A percentile compares a stretch with the other conserved stretches of the same genome.
These are phyloP conservation scores for Monilinia fructigena DNA, from an alignment of 2,329 filamentous ascomycete species.

Conservation along the genomic window DNA sequence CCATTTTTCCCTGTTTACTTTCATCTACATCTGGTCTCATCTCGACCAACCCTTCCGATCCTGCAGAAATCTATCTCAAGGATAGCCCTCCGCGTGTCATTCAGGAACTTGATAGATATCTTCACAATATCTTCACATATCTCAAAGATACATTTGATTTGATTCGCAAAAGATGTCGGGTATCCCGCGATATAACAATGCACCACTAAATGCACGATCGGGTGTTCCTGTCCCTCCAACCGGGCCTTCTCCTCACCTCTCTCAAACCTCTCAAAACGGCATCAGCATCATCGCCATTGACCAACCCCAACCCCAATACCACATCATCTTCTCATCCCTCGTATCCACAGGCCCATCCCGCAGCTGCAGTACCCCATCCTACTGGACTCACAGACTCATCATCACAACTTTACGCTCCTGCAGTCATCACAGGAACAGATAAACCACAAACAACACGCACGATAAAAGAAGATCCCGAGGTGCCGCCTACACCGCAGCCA, in stretches of 20 bases:
- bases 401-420: conserved; percentile 36
- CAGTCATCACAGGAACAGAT: conserved; percentile 28
- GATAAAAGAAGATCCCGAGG: conserved; percentile 38
- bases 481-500: conserved; percentile 57
- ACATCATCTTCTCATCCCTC: conserved; percentile 39
- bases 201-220: conserved; percentile 54
- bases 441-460: conserved; percentile 45
- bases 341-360: conserved; percentile 48
- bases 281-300: conserved; percentile 27
- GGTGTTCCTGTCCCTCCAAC: conserved; percentile 37
- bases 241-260: conserved; percentile 41
- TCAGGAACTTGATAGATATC: conserved; percentile 5
- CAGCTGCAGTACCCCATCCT: conserved; percentile 43
- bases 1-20: conserved; percentile 2
- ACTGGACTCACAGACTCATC: conserved; percentile 4
- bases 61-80: conserved; percentile 15
- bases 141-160: neutral
- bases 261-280: conserved; percentile 42
- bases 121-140: neutral
- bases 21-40: neutral
- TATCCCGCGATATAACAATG: conserved; percentile 58
- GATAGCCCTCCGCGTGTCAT: conserved; percentile 4
- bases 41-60: conserved; percentile 9
- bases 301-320: conserved; percentile 33
- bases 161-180: conserved; percentile 51